Conservation (phyloP, 2,329 filamentous ascomycete species). For the Pestalotiopsis sp. region DNA sequence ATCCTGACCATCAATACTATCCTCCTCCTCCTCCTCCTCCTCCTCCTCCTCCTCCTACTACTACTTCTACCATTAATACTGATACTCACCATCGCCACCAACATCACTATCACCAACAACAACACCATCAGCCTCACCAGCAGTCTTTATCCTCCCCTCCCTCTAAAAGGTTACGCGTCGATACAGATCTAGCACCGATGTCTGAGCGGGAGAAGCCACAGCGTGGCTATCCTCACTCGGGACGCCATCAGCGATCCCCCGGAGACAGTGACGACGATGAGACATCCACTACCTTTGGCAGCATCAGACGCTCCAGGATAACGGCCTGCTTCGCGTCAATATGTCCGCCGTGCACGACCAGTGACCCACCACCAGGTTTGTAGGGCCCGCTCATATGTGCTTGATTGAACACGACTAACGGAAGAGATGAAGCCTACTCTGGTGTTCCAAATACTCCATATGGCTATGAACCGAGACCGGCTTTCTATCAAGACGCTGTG, state of each 20-base stretch:
- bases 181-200: slow-evolving; percentile 25
- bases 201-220: slow-evolving; percentile 25
- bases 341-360: slow-evolving; percentile 17
- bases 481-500: slow-evolving; percentile 25
- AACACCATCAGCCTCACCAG: background rate
- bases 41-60: background rate
- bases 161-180: slow-evolving; percentile 25
- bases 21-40: background rate
- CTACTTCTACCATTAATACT: background rate
- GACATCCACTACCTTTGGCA: background rate
- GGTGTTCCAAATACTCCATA: slow-evolving; percentile 26
- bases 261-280: background rate
- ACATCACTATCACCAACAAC: background rate
- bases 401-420: slow-evolving; percentile 19
- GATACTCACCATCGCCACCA: background rate
- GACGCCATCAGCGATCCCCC: background rate
- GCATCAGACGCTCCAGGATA: slow-evolving; percentile 1
- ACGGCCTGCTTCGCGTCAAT: slow-evolving; percentile 8
- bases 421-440: slow-evolving; percentile 25
- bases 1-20: slow-evolving; percentile 15
- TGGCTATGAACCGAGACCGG: slow-evolving; percentile 21
- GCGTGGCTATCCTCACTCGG: slow-evolving; percentile 5
- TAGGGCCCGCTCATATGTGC: slow-evolving; percentile 7
- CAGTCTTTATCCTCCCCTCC: slow-evolving; percentile 22
- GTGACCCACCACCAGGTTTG: slow-evolving; percentile 24